Conservation (phyloP, 129 eudicot species). For the Lactuca sativa region DNA sequence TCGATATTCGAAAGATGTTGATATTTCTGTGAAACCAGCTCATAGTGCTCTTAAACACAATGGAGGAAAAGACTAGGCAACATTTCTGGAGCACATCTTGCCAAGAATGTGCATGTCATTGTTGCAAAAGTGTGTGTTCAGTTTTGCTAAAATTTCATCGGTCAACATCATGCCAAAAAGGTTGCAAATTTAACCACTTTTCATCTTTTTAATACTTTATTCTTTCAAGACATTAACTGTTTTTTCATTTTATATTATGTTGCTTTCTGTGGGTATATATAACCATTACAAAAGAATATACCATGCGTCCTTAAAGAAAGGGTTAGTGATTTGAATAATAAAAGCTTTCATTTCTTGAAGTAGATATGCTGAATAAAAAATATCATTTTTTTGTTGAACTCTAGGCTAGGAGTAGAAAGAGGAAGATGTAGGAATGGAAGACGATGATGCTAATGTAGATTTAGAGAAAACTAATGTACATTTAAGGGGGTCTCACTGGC, state of each 20-base stretch:
- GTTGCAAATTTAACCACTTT: too few species aligned
- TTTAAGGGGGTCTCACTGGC: conserved; percentile 90
- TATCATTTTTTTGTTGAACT: conserved; percentile 16
- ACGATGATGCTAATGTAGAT: conserved; percentile 81
- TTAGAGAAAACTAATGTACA: conserved; percentile 89
- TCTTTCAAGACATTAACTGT: background rate
- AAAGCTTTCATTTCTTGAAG: background rate
- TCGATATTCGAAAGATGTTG: too few species aligned
- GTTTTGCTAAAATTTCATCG: too few species aligned
- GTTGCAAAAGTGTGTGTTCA: too few species aligned
- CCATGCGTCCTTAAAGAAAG: conserved; percentile 59
- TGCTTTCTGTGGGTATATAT: conserved; percentile 86
- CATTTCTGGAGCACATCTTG: too few species aligned
- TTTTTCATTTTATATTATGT: conserved; percentile 36
- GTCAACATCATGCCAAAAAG: conserved; percentile 41
- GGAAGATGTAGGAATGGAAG: conserved; percentile 33
- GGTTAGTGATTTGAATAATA: conserved; percentile 48
- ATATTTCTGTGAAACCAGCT: too few species aligned
- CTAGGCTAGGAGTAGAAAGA: conserved; percentile 68
- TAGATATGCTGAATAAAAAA: conserved; percentile 9
- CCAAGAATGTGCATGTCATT: too few species aligned
- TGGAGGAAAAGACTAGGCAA: too few species aligned
- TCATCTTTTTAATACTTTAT: conserved; percentile 4
- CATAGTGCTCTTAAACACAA: too few species aligned
- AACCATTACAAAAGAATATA: conserved; percentile 90